Conservation (phyloP, 2,329 filamentous ascomycete species). For the Clonostachys chloroleuca region DNA sequence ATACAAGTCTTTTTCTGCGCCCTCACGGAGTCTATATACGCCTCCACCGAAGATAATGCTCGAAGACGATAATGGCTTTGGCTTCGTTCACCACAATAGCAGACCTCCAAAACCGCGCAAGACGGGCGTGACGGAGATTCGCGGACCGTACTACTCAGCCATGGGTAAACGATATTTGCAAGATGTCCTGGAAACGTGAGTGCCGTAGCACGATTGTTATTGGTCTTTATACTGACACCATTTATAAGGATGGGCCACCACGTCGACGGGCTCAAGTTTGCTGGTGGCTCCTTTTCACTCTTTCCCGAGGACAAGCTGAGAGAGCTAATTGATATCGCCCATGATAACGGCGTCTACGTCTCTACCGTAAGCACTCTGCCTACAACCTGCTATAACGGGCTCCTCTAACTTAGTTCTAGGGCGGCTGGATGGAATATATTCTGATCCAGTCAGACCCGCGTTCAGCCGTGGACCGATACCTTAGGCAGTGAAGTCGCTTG, state of each 20-base stretch:
- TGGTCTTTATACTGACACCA: background rate
- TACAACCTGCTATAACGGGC: background rate
- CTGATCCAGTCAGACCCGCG: conserved; percentile 39
- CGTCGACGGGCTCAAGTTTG: conserved; percentile 51
- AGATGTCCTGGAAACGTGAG: conserved; percentile 47
- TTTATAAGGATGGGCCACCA: conserved; percentile 42
- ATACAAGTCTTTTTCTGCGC: too few relatives aligned
- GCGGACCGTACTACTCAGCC: conserved; percentile 49
- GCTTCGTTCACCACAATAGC: conserved; percentile 44
- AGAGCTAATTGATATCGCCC: conserved; percentile 2
- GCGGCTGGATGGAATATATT: conserved; percentile 50
- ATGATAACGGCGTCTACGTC: conserved; percentile 28
- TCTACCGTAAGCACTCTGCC: conserved; percentile 32
- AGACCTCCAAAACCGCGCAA: conserved; percentile 40
- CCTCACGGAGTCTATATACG: too few relatives aligned
- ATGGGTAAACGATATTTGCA: conserved; percentile 47
- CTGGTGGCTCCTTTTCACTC: conserved; percentile 45
- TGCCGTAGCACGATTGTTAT: background rate
- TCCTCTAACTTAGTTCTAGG: conserved; percentile 16
- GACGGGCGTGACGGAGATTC: conserved; percentile 47
- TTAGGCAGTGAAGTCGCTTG: conserved; percentile 45
- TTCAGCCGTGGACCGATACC: conserved; percentile 43
- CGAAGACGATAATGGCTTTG: conserved; percentile 41
- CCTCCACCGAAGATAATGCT: conserved; percentile 24
- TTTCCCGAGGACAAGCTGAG: conserved; percentile 17